Evolutionary conservation across 345 rosid genomes (phyloP).

Genomic region (Brassica carinata): DNA sequence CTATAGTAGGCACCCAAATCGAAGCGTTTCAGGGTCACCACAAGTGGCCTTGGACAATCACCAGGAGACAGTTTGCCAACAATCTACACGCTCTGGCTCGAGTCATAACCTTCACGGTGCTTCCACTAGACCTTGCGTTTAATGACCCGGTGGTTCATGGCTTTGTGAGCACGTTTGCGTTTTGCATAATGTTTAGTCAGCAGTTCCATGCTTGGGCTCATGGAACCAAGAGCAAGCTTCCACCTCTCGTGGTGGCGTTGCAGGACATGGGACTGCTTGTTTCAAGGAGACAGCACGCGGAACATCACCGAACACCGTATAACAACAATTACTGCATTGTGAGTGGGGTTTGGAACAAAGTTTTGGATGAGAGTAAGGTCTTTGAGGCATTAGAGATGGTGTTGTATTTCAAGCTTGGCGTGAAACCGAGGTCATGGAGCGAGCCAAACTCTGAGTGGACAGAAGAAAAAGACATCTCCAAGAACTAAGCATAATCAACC

Average conservation of each 20-base stretch:
- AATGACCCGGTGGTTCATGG: slow-evolving; percentile 48
- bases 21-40: slow-evolving; percentile 56
- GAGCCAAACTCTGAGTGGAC: slow-evolving; percentile 66
- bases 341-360: slow-evolving; percentile 71
- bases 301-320: slow-evolving; percentile 72
- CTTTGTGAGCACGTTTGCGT: slow-evolving; percentile 54
- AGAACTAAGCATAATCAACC: background rate
- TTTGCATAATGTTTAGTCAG: slow-evolving; percentile 82
- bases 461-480: slow-evolving; percentile 45
- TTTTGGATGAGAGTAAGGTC: slow-evolving; percentile 57
- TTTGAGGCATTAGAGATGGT: slow-evolving; percentile 72
- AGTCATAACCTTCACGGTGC: slow-evolving; percentile 48
- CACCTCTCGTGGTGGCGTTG: slow-evolving; percentile 54
- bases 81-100: slow-evolving; percentile 70
- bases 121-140: slow-evolving; percentile 56
- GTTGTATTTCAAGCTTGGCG: slow-evolving; percentile 57
- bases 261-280: slow-evolving; percentile 72
- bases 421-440: slow-evolving; percentile 73
- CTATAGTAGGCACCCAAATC: background rate
- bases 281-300: slow-evolving; percentile 58
- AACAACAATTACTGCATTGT: slow-evolving; percentile 81
- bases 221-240: slow-evolving; percentile 74
- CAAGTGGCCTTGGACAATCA: slow-evolving; percentile 81
- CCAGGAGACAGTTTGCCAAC: slow-evolving; percentile 75
- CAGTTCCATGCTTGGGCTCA: slow-evolving; percentile 94